Base-by-base conservation (phyloP, 768 basidiomycete genomes). In the Pisolithus albus region DNA sequence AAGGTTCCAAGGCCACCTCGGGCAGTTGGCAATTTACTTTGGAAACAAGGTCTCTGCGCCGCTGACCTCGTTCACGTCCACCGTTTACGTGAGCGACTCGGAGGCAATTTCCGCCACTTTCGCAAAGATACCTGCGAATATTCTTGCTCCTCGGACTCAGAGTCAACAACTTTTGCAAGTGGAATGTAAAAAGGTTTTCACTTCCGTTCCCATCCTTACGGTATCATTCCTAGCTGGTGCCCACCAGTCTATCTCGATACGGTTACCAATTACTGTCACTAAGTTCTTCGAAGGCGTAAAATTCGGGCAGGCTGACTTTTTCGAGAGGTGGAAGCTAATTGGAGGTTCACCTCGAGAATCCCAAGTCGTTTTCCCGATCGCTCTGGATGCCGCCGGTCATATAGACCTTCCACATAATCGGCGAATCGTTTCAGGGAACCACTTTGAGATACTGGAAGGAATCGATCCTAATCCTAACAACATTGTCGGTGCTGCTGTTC, bases 251-350 rank as follows among this genome's bases (percentile, higher is more conserved):
- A 74, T 94, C 49, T 82, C 86, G 9, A 69, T 98, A 51, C 82
- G 84, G 45, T 75, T 99, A 23, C 96, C 96, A 10, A 81, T 99
- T 57, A 80, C 89, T 41, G 61, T 96, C 51, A 86, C 86, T 38
- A 92, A 95, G 68, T 99, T 99, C 69, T 79, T 98, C 51, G 95
- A 96, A 63, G 88, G 90, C 23, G 94, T 97, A 57, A 86, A 84
- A 61, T 79, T 99, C 32, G 82, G 80, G 10, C 75, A 80, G 54
- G 71, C 79, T 0, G 90, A 96, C 59, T 99, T 98, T 77, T 99
- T 98, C 70, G 94, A 97, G 67, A 76, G 96, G 47, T 99, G 96
- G 96, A 94, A 92, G 68, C 71, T 96, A 59, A 98, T 98, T 47
- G 96, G 96, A 7, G 96, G 96, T 1, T 76, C 92, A 11, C 96